These are phyloP conservation scores for Kalmusia sp. DNA, from an alignment of 2,329 filamentous ascomycete genomes.

Conservation along the genomic window DNA sequence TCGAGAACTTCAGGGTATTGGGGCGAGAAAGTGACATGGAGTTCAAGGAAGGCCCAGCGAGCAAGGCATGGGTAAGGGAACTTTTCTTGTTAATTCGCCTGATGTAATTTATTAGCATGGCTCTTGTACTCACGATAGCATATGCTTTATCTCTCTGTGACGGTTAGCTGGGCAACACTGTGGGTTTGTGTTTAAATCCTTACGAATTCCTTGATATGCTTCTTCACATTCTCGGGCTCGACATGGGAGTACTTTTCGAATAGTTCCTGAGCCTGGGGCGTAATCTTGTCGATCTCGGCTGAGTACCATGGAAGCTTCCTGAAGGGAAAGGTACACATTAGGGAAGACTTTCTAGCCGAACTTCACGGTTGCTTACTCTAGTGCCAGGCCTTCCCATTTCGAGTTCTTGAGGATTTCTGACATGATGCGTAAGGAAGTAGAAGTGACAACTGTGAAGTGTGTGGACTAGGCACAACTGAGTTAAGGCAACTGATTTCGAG, in stretches of 20 bases:
- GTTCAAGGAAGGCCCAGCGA: constrained; percentile 44
- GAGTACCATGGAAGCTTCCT: constrained; percentile 6
- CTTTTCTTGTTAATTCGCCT: constrained; percentile 19
- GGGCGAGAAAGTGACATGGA: constrained; percentile 32
- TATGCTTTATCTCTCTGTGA: constrained; percentile 40
- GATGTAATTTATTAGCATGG: background rate
- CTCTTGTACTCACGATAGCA: constrained; percentile 29
- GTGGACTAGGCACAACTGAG: too few species aligned
- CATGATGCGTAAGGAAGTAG: too few species aligned
- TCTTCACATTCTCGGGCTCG: constrained; percentile 39
- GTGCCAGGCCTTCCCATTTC: background rate
- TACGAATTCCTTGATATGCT: constrained; percentile 46
- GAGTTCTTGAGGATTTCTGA: constrained; percentile 8
- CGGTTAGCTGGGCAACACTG: constrained; percentile 1
- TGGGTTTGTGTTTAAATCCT: constrained; percentile 11
- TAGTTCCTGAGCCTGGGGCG: constrained; percentile 37
- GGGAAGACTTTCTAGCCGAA: too few species aligned
- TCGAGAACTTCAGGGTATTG: constrained; percentile 41
- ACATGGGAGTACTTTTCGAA: constrained; percentile 51
- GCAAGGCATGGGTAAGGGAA: constrained; percentile 48
- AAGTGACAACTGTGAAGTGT: too few species aligned
- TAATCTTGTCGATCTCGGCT: constrained; percentile 3
- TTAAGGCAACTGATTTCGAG: too few species aligned
- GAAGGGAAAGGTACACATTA: background rate
- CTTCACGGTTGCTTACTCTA: background rate